These are phyloP conservation scores for Begonia fuchsioides DNA, from an alignment of 306 rosid genomes.

Conservation along the genomic window DNA sequence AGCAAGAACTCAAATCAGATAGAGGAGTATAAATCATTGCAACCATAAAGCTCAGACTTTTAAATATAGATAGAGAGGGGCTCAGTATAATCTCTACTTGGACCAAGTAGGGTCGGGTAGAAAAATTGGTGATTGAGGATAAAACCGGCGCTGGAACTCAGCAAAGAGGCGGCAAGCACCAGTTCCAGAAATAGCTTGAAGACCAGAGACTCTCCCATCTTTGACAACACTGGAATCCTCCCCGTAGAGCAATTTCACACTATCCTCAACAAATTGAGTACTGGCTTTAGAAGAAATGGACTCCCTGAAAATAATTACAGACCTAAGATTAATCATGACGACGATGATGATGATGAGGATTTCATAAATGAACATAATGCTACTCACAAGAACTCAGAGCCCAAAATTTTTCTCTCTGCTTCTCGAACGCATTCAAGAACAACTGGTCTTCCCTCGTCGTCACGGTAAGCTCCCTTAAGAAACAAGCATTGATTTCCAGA, in stretches of 20 bases:
- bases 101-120: conserved; percentile 28
- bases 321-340: no score
- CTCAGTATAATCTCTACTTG: conserved; percentile 16
- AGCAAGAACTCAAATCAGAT: no score
- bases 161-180: conserved; percentile 29
- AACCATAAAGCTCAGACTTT: background rate
- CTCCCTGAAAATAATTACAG: conserved; percentile 9
- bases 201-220: conserved; percentile 14
- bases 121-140: conserved; percentile 18
- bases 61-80: background rate
- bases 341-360: no score
- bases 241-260: conserved; percentile 23
- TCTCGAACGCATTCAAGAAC: conserved; percentile 30
- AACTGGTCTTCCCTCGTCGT: conserved; percentile 22
- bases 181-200: conserved; percentile 27
- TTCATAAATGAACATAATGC: background rate
- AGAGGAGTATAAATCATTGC: background rate
- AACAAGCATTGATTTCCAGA: no score
- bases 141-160: conserved; percentile 22
- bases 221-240: conserved; percentile 11
- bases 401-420: conserved; percentile 21
- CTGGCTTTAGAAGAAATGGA: conserved; percentile 9
- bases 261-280: conserved; percentile 22
- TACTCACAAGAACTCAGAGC: conserved; percentile 22
- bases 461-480: conserved; percentile 27